Evolutionary conservation across 768 basidiomycete genomes (phyloP), one percentile per base, ranked within the genome.

Genomic region (Termitomyces sp.): DNA sequence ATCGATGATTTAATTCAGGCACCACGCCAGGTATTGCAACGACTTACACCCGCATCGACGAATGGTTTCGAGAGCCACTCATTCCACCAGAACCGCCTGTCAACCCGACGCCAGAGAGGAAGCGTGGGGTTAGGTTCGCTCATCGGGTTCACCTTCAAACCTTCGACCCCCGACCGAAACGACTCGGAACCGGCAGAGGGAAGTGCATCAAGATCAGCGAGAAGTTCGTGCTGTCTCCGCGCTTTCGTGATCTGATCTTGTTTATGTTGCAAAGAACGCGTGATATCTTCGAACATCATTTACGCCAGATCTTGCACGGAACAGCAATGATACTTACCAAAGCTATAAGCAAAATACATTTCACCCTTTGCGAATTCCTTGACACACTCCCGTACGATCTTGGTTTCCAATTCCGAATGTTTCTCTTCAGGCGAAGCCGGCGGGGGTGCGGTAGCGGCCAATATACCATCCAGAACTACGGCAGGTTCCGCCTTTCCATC

Each of bases 61-160:
- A 99, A 88, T 2, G 91, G 86, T 61, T 88, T 88, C 27, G 83
- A 79, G 56, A 98, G 78, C 79, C 84, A 85, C 64, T 94, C 91
- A 65, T 98, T 99, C 93, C 94, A 98, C 90, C 94, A 98, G 68
- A 92, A 98, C 42, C 89, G 86, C 46, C 81, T 79, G 63, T 98
- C 92, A 0, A 94, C 91, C 12, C 94, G 78, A 27, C 94, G 80
- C 94, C 96, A 98, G 3, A 98, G 78, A 0, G 97, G 95, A 14
- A 95, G 77, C 0, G 83, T 84, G 0, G 87, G 74, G 58, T 82
- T 78, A 0, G 93, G 91, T 67, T 97, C 94, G 12, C 77, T 75
- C 49, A 88, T 70, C 3, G 78, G 73, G 56, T 84, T 78, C 9
- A 79, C 71, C 23, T 74, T 75, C 46, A 69, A 73, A 35, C 69